Base-by-base conservation (phyloP, 331 rosid genomes). In the Quercus tomentella region DNA sequence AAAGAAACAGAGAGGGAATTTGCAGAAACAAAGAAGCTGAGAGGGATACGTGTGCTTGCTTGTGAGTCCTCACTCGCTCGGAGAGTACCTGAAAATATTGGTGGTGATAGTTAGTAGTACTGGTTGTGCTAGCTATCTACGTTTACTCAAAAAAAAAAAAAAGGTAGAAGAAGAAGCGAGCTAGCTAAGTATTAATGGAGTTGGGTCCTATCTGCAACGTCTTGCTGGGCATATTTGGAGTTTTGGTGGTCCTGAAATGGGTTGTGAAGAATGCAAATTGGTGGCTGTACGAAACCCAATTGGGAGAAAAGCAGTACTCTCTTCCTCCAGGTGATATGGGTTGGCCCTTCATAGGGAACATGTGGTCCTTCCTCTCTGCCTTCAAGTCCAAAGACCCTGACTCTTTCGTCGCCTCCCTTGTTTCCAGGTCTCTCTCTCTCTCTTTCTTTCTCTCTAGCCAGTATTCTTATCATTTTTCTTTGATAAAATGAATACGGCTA, bases 321-420 rank as follows among this genome's bases (percentile, higher is more conserved):
- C 84, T 94, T 14, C 98, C 98, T 17, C 98, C 98, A 1, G 98
- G 98, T 57, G 97, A 94, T 78, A 73, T 92, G 89, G 98, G 98
- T 0, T 90, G 87, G 94, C 98, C 97, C 79, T 84, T 91, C 85
- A 81, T 94, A 51, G 98, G 98, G 41, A 94, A 92, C 70, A 94
- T 94, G 98, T 91, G 93, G 92, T 82, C 97, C 86, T 94, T 94
- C 79, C 92, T 92, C 63, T 37, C 62, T 61, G 97, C 98, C 37
- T 94, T 94, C 97, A 92, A 92, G 86, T 92, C 97, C 62, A 30
- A 22, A 4, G 81, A 92, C 23, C 98, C 98, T 43, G 98, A 92
- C 56, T 80, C 97, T 52, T 94, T 94, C 92, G 62, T 94, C 78
- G 74, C 86, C 73, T 75, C 90, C 76, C 81, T 87, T 49, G 81